These are phyloP conservation scores for Gloeopeniophorella convolvens DNA, from an alignment of 768 basidiomycete genomes.

Conservation along the genomic window DNA sequence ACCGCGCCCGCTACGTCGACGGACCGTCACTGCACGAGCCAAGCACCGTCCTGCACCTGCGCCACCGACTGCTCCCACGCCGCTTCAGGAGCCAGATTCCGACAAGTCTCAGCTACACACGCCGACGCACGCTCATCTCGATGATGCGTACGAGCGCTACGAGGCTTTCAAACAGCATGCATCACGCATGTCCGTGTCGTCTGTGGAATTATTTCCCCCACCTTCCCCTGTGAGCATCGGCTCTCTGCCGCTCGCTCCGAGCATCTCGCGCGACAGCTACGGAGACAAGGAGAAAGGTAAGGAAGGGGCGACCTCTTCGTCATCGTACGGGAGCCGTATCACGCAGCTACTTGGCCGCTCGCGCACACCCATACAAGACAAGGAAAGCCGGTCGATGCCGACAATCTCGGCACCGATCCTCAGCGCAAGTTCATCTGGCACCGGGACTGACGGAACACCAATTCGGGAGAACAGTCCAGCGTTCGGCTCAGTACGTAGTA, in stretches of 20 bases:
- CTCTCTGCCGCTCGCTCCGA: not conserved
- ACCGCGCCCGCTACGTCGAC: constrained; percentile 19
- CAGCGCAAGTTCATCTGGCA: constrained; percentile 38
- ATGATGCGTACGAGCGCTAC: constrained; percentile 88
- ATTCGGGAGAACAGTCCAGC: constrained; percentile 47
- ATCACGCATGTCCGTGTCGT: constrained; percentile 55
- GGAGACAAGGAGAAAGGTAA: constrained; percentile 31
- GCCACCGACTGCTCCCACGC: constrained; percentile 30
- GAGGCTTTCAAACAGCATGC: constrained; percentile 68
- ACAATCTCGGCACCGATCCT: constrained; percentile 67
- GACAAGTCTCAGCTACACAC: not conserved
- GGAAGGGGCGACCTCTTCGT: not conserved
- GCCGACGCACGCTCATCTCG: constrained; percentile 33
- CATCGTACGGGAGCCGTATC: constrained; percentile 12
- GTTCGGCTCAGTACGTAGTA: constrained; percentile 56
- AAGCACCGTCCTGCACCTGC: constrained; percentile 48
- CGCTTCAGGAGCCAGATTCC: constrained; percentile 25
- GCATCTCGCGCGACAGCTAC: constrained; percentile 25
- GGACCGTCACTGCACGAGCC: constrained; percentile 26
- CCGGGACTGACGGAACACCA: constrained; percentile 20
- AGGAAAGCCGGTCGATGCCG: constrained; percentile 37
- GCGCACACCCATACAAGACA: constrained; percentile 46
- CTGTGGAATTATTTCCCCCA: constrained; percentile 37
- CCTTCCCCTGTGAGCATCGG: constrained; percentile 6
- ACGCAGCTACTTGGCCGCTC: constrained; percentile 57